Evolutionary conservation across 441 rosid genomes (phyloP).

Genomic region (Kokia cookei): DNA sequence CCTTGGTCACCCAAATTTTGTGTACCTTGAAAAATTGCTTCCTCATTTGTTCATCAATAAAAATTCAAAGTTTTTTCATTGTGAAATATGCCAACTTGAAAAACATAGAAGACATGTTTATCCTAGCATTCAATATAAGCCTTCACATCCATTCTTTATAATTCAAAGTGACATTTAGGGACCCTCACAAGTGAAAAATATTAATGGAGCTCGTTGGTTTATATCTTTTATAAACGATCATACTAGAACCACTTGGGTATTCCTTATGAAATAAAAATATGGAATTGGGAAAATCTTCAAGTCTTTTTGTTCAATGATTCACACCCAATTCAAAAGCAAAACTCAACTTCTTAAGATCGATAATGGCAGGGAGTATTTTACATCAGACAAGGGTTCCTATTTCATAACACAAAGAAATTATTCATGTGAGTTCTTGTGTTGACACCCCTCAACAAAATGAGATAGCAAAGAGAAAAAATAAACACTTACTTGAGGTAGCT

Average conservation of each 20-base stretch:
- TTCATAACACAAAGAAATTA: too few species aligned
- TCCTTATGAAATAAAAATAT: too few species aligned
- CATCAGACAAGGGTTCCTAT: too few species aligned
- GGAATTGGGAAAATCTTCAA: too few species aligned
- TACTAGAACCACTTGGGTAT: neutral
- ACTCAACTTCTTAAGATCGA: too few species aligned
- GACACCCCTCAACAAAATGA: too few species aligned
- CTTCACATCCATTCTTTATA: neutral
- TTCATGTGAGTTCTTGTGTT: too few species aligned
- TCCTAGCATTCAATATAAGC: neutral
- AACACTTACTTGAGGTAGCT: neutral
- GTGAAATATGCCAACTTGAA: neutral
- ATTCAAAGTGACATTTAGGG: neutral
- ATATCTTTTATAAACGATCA: neutral
- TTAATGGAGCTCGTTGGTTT: neutral
- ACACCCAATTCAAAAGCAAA: too few species aligned
- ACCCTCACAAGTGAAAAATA: neutral
- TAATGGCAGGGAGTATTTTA: too few species aligned
- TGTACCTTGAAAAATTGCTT: neutral
- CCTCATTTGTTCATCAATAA: neutral
- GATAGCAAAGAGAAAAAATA: neutral
- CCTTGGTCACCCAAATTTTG: neutral
- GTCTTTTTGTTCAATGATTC: too few species aligned
- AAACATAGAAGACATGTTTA: neutral
- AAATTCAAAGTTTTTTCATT: neutral